phyloP scores from a whole-genome alignment of 1,284 basidiomycete genomes.

The Laetiporus sulphureus region DNA sequence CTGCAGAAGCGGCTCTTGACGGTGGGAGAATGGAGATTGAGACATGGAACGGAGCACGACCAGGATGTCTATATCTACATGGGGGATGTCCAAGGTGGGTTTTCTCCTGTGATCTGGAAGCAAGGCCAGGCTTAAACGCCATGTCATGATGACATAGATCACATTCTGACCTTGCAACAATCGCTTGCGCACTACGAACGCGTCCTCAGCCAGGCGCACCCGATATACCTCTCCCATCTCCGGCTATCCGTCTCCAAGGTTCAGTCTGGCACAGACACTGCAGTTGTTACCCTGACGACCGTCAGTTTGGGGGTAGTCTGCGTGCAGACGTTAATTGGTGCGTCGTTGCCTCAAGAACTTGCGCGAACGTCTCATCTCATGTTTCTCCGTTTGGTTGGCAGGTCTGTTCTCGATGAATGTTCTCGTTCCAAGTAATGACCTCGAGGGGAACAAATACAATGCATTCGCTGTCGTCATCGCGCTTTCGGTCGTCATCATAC shows the following conservation, averaged over 20 bases:
- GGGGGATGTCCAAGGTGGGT: constrained; percentile 85
- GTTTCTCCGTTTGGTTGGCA: constrained; percentile 22
- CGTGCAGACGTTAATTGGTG: constrained; percentile 61
- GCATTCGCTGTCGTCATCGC: constrained; percentile 46
- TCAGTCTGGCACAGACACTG: constrained; percentile 59
- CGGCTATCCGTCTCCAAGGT: constrained; percentile 55
- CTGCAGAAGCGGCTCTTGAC: constrained; percentile 68
- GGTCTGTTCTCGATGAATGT: constrained; percentile 49
- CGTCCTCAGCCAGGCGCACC: constrained; percentile 83
- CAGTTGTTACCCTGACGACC: constrained; percentile 60
- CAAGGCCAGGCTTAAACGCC: neutral
- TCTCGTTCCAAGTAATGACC: constrained; percentile 17
- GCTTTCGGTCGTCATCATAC: constrained; percentile 32
- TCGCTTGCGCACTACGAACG: constrained; percentile 87
- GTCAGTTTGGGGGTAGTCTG: constrained; percentile 69
- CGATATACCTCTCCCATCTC: constrained; percentile 78
- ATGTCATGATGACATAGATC: constrained; percentile 48
- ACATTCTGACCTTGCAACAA: constrained; percentile 85
- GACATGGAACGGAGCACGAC: constrained; percentile 37
- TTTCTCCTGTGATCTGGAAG: neutral
- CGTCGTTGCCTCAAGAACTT: constrained; percentile 13
- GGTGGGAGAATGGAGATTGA: constrained; percentile 31
- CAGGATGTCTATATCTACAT: constrained; percentile 82
- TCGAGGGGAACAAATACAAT: constrained; percentile 22
- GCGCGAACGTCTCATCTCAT: too few species aligned